These are phyloP conservation scores for Trametes versicolor DNA, from an alignment of 1,284 basidiomycete genomes.

Conservation along the genomic window DNA sequence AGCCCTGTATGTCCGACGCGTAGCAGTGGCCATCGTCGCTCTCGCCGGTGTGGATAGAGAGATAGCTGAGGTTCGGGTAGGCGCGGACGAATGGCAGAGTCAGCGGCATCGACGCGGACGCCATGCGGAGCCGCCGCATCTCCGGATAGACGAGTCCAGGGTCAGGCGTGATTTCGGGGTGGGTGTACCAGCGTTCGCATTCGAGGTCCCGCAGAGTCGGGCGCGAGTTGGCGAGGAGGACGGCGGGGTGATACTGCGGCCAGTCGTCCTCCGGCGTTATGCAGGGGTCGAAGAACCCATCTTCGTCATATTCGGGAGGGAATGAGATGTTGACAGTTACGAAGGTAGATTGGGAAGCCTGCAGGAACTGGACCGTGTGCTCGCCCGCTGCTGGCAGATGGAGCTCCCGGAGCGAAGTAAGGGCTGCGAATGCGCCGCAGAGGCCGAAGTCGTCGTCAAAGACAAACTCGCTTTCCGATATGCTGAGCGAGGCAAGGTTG, in stretches of 20 bases:
- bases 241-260: neutral
- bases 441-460: neutral
- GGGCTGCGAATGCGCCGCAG: neutral
- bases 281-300: neutral
- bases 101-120: neutral
- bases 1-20: neutral
- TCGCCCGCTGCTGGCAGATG: neutral
- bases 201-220: neutral
- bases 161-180: neutral
- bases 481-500: neutral
- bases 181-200: neutral
- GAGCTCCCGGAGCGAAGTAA: slow-evolving; percentile 3
- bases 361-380: neutral
- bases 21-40: neutral
- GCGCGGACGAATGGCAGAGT: slow-evolving; percentile 1
- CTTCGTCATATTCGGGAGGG: neutral
- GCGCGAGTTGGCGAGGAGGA: neutral
- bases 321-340: neutral
- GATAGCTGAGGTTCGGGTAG: slow-evolving; percentile 3
- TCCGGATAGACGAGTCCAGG: slow-evolving; percentile 4
- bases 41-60: neutral
- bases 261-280: neutral
- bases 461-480: neutral
- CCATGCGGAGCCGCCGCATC: neutral
- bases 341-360: neutral